Conservation (phyloP, 495 filamentous ascomycete genomes). For the Articulospora tetracladia region DNA sequence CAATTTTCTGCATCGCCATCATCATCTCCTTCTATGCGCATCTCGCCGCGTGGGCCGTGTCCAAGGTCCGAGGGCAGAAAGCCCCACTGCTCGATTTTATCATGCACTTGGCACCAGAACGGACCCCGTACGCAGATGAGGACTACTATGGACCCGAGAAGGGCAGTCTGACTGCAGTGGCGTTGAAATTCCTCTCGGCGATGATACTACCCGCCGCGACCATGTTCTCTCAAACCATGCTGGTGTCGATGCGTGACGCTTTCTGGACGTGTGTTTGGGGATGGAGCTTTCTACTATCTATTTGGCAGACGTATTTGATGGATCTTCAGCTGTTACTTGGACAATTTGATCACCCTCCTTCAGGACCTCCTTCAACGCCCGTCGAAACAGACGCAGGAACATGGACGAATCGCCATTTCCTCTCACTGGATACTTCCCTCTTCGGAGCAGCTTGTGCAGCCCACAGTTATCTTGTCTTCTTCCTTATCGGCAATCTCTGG, state of each 20-base stretch:
- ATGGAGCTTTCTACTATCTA: not conserved
- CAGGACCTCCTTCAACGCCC: not conserved
- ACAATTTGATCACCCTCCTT: not conserved
- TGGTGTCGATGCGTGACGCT: not conserved
- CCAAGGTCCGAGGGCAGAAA: not conserved
- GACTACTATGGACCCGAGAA: too few species aligned
- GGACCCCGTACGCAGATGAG: too few species aligned
- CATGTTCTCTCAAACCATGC: not conserved
- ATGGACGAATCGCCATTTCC: too few species aligned
- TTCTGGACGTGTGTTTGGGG: not conserved
- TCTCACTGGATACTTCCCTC: not conserved
- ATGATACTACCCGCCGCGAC: not conserved
- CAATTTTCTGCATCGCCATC: conserved; percentile 2
- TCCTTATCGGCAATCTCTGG: not conserved
- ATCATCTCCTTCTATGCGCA: conserved; percentile 3
- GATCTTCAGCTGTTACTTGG: not conserved
- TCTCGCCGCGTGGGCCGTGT: not conserved
- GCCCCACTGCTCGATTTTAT: not conserved
- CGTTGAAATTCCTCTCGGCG: not conserved
- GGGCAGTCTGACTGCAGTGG: too few species aligned
- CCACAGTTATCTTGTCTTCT: not conserved
- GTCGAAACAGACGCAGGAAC: not conserved
- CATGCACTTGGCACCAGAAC: not conserved
- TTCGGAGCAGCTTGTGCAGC: not conserved
- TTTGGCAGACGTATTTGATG: not conserved